Conservation (phyloP, 495 filamentous ascomycete genomes). For the Umbilicaria muhlenbergii region DNA sequence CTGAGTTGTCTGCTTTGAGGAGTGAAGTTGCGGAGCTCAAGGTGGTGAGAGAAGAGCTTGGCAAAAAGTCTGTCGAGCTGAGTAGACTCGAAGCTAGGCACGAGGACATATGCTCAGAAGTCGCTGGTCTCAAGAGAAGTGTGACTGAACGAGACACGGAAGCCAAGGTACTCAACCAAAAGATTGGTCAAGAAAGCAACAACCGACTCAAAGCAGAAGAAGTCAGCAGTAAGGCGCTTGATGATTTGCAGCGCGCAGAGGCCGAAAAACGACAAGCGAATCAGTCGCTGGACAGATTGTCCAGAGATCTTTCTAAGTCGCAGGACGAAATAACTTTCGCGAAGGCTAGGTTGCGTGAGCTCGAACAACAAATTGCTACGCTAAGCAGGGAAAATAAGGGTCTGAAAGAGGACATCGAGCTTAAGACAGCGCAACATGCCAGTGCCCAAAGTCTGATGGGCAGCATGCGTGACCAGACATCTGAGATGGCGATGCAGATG, state of each 20-base stretch:
- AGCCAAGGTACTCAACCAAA: conserved; percentile 58
- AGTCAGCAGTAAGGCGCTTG: conserved; percentile 46
- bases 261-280: conserved; percentile 61
- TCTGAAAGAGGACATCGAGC: conserved; percentile 66
- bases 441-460: conserved; percentile 73
- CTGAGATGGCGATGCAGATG: conserved; percentile 82
- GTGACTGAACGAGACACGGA: conserved; percentile 59
- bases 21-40: conserved; percentile 61
- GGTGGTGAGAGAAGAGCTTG: conserved; percentile 53
- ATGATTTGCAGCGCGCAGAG: conserved; percentile 60
- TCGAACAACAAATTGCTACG: conserved; percentile 54
- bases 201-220: conserved; percentile 64
- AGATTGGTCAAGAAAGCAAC: conserved; percentile 57
- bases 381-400: conserved; percentile 46
- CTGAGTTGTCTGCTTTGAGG: conserved; percentile 62
- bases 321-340: conserved; percentile 54
- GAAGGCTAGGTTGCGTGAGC: conserved; percentile 44
- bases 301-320: conserved; percentile 48
- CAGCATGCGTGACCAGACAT: conserved; percentile 82
- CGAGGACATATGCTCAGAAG: conserved; percentile 61
- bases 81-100: conserved; percentile 62
- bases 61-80: conserved; percentile 49
- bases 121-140: conserved; percentile 50
- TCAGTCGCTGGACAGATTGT: conserved; percentile 50
- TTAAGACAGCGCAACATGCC: conserved; percentile 72